These are phyloP conservation scores for Pyracantha coccinea DNA, from an alignment of 331 rosid genomes.

Conservation along the genomic window DNA sequence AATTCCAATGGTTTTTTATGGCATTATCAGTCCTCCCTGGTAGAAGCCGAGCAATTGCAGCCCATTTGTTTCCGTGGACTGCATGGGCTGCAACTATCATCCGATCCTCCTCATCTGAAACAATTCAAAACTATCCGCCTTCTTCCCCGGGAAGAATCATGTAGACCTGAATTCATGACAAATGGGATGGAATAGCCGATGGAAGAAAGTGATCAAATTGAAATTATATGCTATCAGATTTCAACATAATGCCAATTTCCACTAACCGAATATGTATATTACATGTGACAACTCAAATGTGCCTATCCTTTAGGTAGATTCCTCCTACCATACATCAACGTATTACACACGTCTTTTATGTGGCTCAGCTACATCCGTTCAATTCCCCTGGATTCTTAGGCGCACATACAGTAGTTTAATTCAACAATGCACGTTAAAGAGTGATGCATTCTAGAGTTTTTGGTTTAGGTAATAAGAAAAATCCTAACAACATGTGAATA, in stretches of 20 bases:
- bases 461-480: neutral
- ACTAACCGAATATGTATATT: neutral
- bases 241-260: neutral
- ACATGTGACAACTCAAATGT: neutral
- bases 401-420: neutral
- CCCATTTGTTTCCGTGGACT: slow-evolving; percentile 66
- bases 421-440: neutral
- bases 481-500: neutral
- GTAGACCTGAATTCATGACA: neutral
- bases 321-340: neutral
- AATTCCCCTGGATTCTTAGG: neutral
- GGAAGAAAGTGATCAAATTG: neutral
- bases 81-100: slow-evolving; percentile 79
- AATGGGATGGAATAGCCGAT: neutral
- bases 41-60: slow-evolving; percentile 57
- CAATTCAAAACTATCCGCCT: neutral
- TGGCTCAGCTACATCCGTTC: neutral
- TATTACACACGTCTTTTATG: neutral
- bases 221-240: neutral
- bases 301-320: neutral
- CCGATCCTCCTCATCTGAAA: slow-evolving; percentile 73
- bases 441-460: neutral
- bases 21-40: slow-evolving; percentile 71
- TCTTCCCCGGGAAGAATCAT: neutral
- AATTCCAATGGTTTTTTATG: slow-evolving; percentile 70